These are phyloP conservation scores for Xylaria venustula DNA, from an alignment of 495 filamentous ascomycete genomes.

Conservation along the genomic window DNA sequence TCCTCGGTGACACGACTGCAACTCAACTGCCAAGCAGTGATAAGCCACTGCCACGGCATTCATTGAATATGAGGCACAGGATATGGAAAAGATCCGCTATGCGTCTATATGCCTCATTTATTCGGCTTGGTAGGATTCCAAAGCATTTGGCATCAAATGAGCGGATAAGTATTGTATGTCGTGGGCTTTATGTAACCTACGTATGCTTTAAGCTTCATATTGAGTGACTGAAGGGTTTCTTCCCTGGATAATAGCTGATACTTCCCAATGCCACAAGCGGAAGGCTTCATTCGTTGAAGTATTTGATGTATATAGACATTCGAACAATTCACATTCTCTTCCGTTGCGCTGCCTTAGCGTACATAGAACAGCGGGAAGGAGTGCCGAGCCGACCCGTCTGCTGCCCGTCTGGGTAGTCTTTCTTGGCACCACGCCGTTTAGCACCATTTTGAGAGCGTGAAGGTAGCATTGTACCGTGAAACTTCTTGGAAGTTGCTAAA, in stretches of 20 bases:
- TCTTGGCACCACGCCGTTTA: background rate
- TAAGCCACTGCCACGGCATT: background rate
- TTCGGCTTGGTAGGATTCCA: background rate
- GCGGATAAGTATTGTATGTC: too few species aligned
- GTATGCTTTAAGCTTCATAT: too few species aligned
- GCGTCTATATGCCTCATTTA: too few species aligned
- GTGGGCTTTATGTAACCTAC: too few species aligned
- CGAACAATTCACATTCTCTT: too few species aligned
- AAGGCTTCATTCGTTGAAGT: too few species aligned
- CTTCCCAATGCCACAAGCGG: too few species aligned
- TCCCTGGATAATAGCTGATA: too few species aligned
- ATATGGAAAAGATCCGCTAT: background rate
- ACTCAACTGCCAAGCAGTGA: background rate
- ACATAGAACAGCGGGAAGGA: too few species aligned
- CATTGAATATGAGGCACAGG: background rate
- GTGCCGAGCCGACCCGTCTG: background rate
- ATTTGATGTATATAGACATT: too few species aligned
- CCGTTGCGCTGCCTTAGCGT: background rate
- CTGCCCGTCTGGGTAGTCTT: background rate
- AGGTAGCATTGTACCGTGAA: background rate
- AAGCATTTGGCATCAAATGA: too few species aligned
- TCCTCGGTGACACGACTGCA: background rate
- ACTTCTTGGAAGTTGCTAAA: background rate
- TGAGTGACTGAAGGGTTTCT: too few species aligned
- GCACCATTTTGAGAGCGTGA: background rate